Percentiles rank a stretch among this genome's conserved stretches.
Evolutionary conservation across 805 yeast genomes (phyloP).

Genomic region (Candida nonsorbophila): DNA sequence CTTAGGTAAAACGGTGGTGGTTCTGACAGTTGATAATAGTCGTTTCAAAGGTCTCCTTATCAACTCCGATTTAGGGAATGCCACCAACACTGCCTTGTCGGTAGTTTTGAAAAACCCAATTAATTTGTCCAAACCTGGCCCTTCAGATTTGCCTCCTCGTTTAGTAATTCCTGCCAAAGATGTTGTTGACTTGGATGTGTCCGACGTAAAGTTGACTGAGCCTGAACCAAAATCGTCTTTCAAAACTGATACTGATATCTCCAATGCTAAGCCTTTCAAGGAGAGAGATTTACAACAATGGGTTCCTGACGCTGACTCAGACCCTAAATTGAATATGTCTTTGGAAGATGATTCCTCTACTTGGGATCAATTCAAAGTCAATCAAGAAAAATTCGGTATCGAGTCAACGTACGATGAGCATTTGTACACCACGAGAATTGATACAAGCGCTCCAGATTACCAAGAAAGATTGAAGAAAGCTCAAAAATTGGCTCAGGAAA

Average conservation of each 20-base stretch:
- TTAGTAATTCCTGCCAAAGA: too few relatives aligned
- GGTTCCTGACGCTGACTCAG: conserved; percentile 59
- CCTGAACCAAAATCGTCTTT: too few relatives aligned
- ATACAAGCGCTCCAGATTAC: conserved; percentile 71
- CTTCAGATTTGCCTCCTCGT: too few relatives aligned
- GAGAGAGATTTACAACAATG: conserved; percentile 81
- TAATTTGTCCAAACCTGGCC: too few relatives aligned
- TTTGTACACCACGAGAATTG: conserved; percentile 74
- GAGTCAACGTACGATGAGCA: conserved; percentile 80
- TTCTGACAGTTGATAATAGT: too few relatives aligned
- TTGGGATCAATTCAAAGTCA: conserved; percentile 97
- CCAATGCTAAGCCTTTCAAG: conserved; percentile 38
- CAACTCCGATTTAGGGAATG: too few relatives aligned
- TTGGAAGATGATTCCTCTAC: conserved; percentile 26
- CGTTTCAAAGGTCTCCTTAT: too few relatives aligned
- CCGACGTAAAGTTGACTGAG: too few relatives aligned
- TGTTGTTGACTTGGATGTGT: too few relatives aligned
- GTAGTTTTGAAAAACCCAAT: too few relatives aligned
- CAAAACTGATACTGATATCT: conserved; percentile 83
- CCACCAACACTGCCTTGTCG: too few relatives aligned
- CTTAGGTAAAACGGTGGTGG: too few relatives aligned
- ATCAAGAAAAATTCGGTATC: conserved; percentile 84
- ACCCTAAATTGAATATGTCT: conserved; percentile 10
- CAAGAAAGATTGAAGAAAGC: conserved; percentile 62
- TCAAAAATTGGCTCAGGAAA: conserved; percentile 75